phyloP scores from a whole-genome alignment of 1,139 yeast genomes.

The Maudiozyma humilis region DNA sequence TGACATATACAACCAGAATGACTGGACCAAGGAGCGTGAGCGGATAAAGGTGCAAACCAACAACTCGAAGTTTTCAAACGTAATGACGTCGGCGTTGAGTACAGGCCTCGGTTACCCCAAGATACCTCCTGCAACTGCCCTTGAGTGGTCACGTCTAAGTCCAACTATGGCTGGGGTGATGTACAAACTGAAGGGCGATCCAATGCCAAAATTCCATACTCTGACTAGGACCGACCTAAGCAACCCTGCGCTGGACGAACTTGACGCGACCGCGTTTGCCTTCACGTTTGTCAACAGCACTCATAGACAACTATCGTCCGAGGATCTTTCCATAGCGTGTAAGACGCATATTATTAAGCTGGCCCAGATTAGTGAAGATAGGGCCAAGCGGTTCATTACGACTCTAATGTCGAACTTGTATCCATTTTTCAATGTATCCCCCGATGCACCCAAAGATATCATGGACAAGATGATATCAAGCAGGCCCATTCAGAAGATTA shows the following conservation, averaged over 20 bases:
- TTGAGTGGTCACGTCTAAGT: constrained; percentile 28
- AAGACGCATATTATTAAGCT: constrained; percentile 26
- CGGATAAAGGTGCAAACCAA: constrained; percentile 18
- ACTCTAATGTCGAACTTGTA: constrained; percentile 25
- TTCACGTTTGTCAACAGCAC: constrained; percentile 31
- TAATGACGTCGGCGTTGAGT: constrained; percentile 27
- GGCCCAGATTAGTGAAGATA: constrained; percentile 17
- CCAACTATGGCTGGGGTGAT: constrained; percentile 30
- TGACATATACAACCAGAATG: constrained; percentile 23
- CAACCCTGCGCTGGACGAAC: constrained; percentile 17
- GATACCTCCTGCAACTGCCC: constrained; percentile 17
- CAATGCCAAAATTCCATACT: constrained; percentile 19
- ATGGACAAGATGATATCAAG: constrained; percentile 32
- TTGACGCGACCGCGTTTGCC: constrained; percentile 30
- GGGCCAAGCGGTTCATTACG: constrained; percentile 27
- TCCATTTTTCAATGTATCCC: constrained; percentile 29
- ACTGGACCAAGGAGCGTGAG: constrained; percentile 28
- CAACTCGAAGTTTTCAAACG: constrained; percentile 22
- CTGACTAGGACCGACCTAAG: constrained; percentile 14
- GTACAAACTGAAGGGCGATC: constrained; percentile 16
- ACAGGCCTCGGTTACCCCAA: constrained; percentile 25
- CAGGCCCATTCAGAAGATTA: constrained; percentile 31
- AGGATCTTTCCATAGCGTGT: constrained; percentile 31
- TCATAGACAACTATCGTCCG: constrained; percentile 30
- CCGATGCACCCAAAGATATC: constrained; percentile 31